Evolutionary conservation across 495 filamentous ascomycete genomes (phyloP).

Genomic region (Trichoderma gamsii): DNA sequence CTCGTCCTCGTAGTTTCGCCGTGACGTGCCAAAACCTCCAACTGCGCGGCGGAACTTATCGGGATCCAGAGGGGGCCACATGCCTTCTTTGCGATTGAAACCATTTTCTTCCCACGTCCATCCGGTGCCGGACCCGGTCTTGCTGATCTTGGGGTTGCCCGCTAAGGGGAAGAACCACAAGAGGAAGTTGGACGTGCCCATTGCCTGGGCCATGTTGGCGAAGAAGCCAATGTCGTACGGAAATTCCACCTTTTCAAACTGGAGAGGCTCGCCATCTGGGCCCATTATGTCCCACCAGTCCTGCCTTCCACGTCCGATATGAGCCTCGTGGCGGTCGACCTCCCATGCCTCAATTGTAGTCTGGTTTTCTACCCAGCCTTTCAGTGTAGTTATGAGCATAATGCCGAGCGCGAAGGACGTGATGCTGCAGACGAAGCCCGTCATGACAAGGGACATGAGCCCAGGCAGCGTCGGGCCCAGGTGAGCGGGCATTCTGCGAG

Average conservation of each 20-base stretch:
- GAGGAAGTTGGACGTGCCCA: slow-evolving; percentile 53
- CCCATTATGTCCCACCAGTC: slow-evolving; percentile 17
- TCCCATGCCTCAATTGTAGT: slow-evolving; percentile 95
- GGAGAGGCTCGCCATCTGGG: slow-evolving; percentile 26
- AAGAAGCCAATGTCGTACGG: slow-evolving; percentile 90
- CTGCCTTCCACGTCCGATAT: slow-evolving; percentile 58
- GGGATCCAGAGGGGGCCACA: slow-evolving; percentile 87
- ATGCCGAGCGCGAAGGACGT: slow-evolving; percentile 62
- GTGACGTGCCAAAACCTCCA: slow-evolving; percentile 30
- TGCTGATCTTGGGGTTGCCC: slow-evolving; percentile 30
- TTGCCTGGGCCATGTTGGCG: slow-evolving; percentile 65
- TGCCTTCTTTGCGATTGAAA: slow-evolving; percentile 62
- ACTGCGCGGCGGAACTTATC: slow-evolving; percentile 59
- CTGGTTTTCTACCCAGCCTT: slow-evolving; percentile 40
- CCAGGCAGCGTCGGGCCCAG: slow-evolving; percentile 63
- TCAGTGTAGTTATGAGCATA: slow-evolving; percentile 47
- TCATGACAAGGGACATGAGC: slow-evolving; percentile 59
- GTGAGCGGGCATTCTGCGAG: slow-evolving; percentile 69
- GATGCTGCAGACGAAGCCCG: slow-evolving; percentile 53
- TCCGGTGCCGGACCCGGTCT: slow-evolving; percentile 34
- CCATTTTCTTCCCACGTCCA: slow-evolving; percentile 76
- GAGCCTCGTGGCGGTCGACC: slow-evolving; percentile 74
- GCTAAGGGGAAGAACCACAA: slow-evolving; percentile 46
- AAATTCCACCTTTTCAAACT: slow-evolving; percentile 67
- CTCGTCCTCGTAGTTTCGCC: slow-evolving; percentile 13